These are phyloP conservation scores for Babesia microti DNA, from an alignment of 169 alveolate species.

Conservation along the genomic window DNA sequence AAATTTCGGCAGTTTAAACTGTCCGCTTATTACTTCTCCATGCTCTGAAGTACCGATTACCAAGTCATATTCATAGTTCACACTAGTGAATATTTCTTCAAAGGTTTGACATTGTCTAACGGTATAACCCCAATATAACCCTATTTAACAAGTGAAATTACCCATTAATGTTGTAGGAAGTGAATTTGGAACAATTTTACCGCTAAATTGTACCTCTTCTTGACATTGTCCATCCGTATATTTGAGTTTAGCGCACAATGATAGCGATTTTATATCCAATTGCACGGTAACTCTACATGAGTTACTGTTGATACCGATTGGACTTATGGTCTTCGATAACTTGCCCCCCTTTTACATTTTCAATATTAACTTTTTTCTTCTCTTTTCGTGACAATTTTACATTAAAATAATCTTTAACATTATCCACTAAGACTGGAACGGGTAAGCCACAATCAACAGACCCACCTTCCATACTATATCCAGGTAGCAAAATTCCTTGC, in stretches of 20 bases:
- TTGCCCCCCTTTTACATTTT: slow-evolving; percentile 8
- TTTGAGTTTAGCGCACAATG: slow-evolving; percentile 13
- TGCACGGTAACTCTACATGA: slow-evolving; percentile 38
- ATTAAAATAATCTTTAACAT: slow-evolving; percentile 27
- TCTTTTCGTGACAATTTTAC: too few relatives aligned
- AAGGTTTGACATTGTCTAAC: slow-evolving; percentile 75
- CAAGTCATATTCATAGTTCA: slow-evolving; percentile 75
- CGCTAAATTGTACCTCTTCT: neutral
- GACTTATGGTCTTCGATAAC: slow-evolving; percentile 28
- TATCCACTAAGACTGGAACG: slow-evolving; percentile 45
- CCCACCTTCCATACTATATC: slow-evolving; percentile 42
- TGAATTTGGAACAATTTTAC: neutral
- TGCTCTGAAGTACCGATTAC: slow-evolving; percentile 80
- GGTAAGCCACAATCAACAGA: slow-evolving; percentile 62
- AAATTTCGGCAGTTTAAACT: slow-evolving; percentile 33
- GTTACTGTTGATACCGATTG: too few relatives aligned
- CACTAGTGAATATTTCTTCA: slow-evolving; percentile 48
- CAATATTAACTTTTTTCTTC: too few relatives aligned
- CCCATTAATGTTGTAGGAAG: neutral
- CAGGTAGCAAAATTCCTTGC: slow-evolving; percentile 67
- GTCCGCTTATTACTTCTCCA: slow-evolving; percentile 60
- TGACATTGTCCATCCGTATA: neutral
- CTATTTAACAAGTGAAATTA: slow-evolving; percentile 21
- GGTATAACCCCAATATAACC: slow-evolving; percentile 87
- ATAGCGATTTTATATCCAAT: slow-evolving; percentile 16